Evolutionary conservation across 306 rosid genomes (phyloP).

Genomic region (Quercus gilva): DNA sequence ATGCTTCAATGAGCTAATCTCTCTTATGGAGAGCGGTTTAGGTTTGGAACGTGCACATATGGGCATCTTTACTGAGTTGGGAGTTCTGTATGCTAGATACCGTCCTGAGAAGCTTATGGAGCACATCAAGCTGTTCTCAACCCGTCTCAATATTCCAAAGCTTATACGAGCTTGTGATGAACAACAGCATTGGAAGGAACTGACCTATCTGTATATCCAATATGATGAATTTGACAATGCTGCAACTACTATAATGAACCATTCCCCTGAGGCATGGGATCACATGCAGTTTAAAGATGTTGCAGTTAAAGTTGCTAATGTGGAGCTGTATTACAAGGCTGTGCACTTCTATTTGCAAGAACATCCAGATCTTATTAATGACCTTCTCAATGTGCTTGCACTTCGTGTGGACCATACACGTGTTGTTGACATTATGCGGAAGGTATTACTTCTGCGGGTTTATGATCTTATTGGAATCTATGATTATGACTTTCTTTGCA

Average conservation of each 20-base stretch:
- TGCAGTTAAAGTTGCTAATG: slow-evolving; percentile 88
- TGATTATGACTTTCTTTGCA: neutral
- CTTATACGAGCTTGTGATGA: slow-evolving; percentile 99
- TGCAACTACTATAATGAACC: slow-evolving; percentile 98
- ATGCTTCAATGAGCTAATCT: slow-evolving; percentile 92
- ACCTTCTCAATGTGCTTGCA: slow-evolving; percentile 95
- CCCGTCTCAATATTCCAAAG: slow-evolving; percentile 94
- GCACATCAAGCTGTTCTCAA: slow-evolving; percentile 92
- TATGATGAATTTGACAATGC: slow-evolving; percentile 99
- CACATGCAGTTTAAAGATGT: slow-evolving; percentile 99
- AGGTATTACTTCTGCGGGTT: slow-evolving; percentile 44
- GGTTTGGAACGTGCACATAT: slow-evolving; percentile 98
- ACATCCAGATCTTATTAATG: slow-evolving; percentile 97
- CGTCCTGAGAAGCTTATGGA: slow-evolving; percentile 99
- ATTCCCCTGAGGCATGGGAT: slow-evolving; percentile 99
- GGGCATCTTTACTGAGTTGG: slow-evolving; percentile 99
- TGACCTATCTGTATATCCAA: slow-evolving; percentile 93
- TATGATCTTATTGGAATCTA: slow-evolving; percentile 6
- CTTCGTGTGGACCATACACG: slow-evolving; percentile 98
- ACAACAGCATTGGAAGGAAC: slow-evolving; percentile 98
- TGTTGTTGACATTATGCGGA: slow-evolving; percentile 97
- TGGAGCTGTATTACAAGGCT: slow-evolving; percentile 92
- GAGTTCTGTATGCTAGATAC: slow-evolving; percentile 98
- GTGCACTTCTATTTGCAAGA: slow-evolving; percentile 99
- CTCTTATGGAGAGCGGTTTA: slow-evolving; percentile 99